Evolutionary conservation across 2,329 filamentous ascomycete genomes (phyloP), one percentile per base, ranked within the genome.

Genomic region (Alternaria brassicicola): DNA sequence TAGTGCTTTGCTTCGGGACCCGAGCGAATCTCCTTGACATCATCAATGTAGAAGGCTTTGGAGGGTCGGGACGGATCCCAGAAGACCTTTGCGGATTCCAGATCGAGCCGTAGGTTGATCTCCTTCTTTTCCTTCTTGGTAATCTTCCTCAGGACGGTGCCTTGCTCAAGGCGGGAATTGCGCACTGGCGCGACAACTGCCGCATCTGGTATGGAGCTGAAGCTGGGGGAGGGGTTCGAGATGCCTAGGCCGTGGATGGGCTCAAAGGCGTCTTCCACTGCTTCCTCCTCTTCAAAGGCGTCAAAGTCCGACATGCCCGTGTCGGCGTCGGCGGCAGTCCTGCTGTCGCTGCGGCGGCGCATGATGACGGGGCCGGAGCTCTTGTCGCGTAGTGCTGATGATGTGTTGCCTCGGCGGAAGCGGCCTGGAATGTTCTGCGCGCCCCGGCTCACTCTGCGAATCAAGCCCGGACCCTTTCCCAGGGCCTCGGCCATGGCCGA

Each of bases 21-120:
- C 31, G 89, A 87, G 62, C 93, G 88, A 46, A 98, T 93, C 72
- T 97, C 93, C 71, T 91, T 90, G 70, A 99, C 94, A 75, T 98
- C 93, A 71, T 99, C 95, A 62, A 99, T 91, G 76, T 96, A 96
- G 64, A 99, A 90, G 52, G 87, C 88, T 76, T 97, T 98, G 23
- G 88, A 86, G 1, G 90, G 88, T 33, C 91, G 88, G 8, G 85
- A 86, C 45, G 88, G 85, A 76, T 96, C 91, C 94, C 94, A 98
- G 25, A 85, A 90, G 23, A 99, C 91, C 76, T 93, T 95, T 60
- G 91, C 93, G 2, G 90, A 86, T 70, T 94, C 90, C 23, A 90
- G 84, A 69, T 98, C 92, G 23, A 98, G 86, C 51, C 89, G 86
- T 68, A 97, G 87, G 25, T 85, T 85, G 73, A 95, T 92, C 53